A percentile compares a stretch with the other conserved stretches of the same genome.
These are phyloP conservation scores for Sequoia sempervirens DNA, from an alignment of 75 land plant species.

Conservation along the genomic window DNA sequence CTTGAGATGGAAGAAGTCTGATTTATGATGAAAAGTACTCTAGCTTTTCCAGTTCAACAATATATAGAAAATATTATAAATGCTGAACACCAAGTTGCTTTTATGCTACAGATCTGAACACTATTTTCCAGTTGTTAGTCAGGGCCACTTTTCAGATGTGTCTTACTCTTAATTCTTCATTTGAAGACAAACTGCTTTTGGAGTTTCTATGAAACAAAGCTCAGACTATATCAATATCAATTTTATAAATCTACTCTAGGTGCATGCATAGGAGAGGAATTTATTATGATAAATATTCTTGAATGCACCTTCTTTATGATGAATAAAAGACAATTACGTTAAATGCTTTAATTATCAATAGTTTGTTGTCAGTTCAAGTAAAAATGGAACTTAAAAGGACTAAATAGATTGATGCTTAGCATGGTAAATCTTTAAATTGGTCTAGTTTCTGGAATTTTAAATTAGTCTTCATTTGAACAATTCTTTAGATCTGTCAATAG, in stretches of 20 bases:
- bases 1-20: not conserved
- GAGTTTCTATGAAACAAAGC: not conserved
- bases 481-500: not conserved
- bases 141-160: not conserved
- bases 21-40: not conserved
- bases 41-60: not conserved
- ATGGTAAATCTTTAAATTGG: not conserved
- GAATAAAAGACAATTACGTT: not conserved
- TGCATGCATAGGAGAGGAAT: not conserved
- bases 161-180: not conserved
- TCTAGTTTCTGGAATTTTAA: not conserved
- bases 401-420: not conserved
- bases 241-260: not conserved
- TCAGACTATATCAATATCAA: not conserved
- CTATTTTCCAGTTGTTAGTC: not conserved
- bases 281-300: not conserved
- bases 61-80: not conserved
- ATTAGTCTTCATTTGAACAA: not conserved
- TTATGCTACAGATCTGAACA: not conserved
- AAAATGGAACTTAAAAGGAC: not conserved
- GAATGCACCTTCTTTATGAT: not conserved
- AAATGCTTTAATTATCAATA: not conserved
- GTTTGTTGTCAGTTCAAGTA: not conserved
- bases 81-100: not conserved
- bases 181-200: not conserved